Base-by-base conservation (phyloP, 2,329 filamentous ascomycete genomes). In the Penicillium verrucosum region DNA sequence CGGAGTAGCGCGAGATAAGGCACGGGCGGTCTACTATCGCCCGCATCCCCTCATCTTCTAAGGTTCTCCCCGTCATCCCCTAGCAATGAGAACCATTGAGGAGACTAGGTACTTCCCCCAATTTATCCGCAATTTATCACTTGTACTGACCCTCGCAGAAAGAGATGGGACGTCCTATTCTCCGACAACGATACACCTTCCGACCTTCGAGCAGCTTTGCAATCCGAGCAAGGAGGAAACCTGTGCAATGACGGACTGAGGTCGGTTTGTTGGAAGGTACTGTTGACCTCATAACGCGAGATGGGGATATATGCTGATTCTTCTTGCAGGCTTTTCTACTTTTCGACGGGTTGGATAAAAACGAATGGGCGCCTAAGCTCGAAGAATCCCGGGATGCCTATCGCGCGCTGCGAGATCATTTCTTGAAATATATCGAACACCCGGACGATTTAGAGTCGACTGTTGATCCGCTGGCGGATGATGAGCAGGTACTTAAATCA, bases 241-340 rank as follows among this genome's bases (percentile, higher is more conserved):
- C 85, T 87, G 47, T 91, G 88, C 70, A 77, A 86, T 51, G 80
- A 85, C 45, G 91, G 90, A 14, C 84, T 92, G 62, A 86, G 92
- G 54, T 97, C 93, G 3, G 82, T 95, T 37, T 96, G 89, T 74
- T 97, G 93, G 93, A 97, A 96, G 85, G 89, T 88, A 44, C 45
- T 70, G 66, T 59, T 50, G 41, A 14, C 34, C 56, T 54, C 27
- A 41, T 23, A 51, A 49, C 34, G 44, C 25, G 27, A 38, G 8
- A 6, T 43, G 57, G 44, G 55, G 42, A 47, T 57, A 67, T 56
- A 60, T 60, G 57, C 63, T 69, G 51, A 68, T 60, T 41, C 36
- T 36, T 21, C 16, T 25, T 49, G 53, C 64, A 93, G 90, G 84
- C 85, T 37, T 96, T 97, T 72, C 79, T 97, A 44, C 80, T 96